Conservation (phyloP, 148 eudicot genomes). For the Salicornia ramosissima region DNA sequence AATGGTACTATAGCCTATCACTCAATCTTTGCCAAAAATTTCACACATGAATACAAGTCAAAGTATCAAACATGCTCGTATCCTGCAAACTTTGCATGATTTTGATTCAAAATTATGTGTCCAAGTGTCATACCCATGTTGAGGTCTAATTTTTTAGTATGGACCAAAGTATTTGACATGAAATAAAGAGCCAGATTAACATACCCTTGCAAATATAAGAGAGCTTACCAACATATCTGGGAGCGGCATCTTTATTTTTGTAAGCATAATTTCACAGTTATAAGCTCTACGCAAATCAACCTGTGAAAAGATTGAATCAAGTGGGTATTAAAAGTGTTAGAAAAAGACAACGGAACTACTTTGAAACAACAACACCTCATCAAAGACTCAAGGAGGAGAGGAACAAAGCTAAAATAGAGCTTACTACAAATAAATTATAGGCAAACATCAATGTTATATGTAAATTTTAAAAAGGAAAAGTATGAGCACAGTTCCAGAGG, state of each 20-base stretch:
- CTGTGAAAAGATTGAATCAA: slow-evolving; percentile 34
- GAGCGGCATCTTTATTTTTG: slow-evolving; percentile 93
- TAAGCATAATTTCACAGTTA: slow-evolving; percentile 98
- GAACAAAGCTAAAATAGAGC: neutral
- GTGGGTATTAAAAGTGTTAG: neutral
- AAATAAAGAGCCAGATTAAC: no score
- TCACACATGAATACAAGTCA: no score
- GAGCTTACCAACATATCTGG: slow-evolving; percentile 85
- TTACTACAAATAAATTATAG: neutral
- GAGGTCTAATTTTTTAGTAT: no score
- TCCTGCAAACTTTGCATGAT: no score
- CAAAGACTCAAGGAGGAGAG: neutral
- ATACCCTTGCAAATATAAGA: slow-evolving; percentile 7
- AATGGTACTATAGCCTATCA: no score
- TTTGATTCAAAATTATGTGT: no score
- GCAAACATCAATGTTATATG: neutral
- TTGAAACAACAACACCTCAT: neutral
- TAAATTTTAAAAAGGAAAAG: neutral
- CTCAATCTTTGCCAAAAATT: neutral
- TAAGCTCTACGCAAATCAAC: slow-evolving; percentile 92
- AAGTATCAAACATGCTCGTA: no score
- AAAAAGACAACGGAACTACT: neutral
- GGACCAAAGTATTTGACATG: no score
- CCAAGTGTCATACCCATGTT: no score
- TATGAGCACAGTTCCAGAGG: neutral